Evolutionary conservation across 176 grass and related monocot species (phyloP).

Genomic region (Aegilops umbellulata): DNA sequence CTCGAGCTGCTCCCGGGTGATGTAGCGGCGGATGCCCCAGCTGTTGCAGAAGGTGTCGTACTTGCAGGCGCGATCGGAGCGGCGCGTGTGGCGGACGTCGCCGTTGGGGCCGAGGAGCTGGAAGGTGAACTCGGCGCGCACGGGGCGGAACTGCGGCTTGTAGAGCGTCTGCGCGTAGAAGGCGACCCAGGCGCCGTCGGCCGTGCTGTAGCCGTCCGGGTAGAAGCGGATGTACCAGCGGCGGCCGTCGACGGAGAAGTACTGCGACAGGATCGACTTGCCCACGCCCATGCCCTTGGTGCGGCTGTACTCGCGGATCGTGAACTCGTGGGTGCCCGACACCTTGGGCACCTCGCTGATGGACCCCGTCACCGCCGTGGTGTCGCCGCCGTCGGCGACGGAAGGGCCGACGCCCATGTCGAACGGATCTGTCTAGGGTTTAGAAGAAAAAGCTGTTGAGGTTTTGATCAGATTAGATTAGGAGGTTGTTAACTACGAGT

Average conservation of each 20-base stretch:
- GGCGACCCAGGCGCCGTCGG: neutral
- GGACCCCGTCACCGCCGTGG: neutral
- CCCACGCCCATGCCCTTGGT: conserved; percentile 33
- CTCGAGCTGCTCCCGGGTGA: conserved; percentile 19
- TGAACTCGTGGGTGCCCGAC: conserved; percentile 30
- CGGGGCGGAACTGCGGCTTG: neutral
- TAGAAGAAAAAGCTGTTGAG: no score
- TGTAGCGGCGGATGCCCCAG: conserved; percentile 41
- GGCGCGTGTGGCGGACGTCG: conserved; percentile 12
- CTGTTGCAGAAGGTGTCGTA: conserved; percentile 19
- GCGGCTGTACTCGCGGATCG: conserved; percentile 30
- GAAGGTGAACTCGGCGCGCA: conserved; percentile 34
- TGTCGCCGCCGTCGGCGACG: neutral
- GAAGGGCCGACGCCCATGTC: no score
- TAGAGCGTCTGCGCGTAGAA: conserved; percentile 27
- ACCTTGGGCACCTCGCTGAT: conserved; percentile 3
- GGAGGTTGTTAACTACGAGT: no score
- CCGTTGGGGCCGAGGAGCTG: conserved; percentile 31
- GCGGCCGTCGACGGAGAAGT: conserved; percentile 41
- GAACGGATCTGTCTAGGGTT: no score
- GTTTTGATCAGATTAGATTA: no score
- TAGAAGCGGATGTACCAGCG: conserved; percentile 38
- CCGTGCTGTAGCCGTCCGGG: conserved; percentile 27
- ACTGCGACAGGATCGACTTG: conserved; percentile 26
- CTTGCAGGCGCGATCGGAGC: neutral